Evolutionary conservation across 2,329 filamentous ascomycete species (phyloP).

Genomic region (Acephala macrosclerotiorum): DNA sequence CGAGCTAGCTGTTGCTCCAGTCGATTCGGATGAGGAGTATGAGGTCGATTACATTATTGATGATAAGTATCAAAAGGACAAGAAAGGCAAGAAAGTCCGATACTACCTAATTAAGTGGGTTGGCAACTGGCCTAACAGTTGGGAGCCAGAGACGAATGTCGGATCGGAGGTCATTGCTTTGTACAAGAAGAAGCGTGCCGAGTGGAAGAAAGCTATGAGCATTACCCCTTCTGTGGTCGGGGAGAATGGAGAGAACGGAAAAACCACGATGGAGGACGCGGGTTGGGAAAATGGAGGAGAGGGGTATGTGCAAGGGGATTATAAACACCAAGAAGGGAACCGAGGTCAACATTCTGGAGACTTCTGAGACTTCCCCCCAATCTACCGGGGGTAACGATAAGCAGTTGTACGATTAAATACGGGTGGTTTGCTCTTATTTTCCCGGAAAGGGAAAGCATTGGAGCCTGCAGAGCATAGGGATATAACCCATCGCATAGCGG

Average conservation of each 20-base stretch:
- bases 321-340: neutral
- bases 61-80: neutral
- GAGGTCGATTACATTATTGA: neutral
- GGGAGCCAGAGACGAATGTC: slow-evolving; percentile 40
- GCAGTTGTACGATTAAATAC: neutral
- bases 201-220: neutral
- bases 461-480: neutral
- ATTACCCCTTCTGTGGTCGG: neutral
- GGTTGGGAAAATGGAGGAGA: neutral
- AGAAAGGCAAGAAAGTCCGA: neutral
- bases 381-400: no score
- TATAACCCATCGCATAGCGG: neutral
- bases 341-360: no score
- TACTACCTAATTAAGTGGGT: slow-evolving; percentile 41
- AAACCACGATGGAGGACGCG: neutral
- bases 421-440: neutral
- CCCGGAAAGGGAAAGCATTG: neutral
- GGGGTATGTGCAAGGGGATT: neutral
- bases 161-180: slow-evolving; percentile 19
- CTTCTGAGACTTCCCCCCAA: no score
- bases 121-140: slow-evolving; percentile 35
- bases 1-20: neutral
- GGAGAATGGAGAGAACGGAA: neutral
- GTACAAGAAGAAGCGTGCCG: slow-evolving; percentile 17
- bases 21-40: neutral